Evolutionary conservation across 148 eudicot genomes (phyloP).

Genomic region (Chenopodium quinoa): DNA sequence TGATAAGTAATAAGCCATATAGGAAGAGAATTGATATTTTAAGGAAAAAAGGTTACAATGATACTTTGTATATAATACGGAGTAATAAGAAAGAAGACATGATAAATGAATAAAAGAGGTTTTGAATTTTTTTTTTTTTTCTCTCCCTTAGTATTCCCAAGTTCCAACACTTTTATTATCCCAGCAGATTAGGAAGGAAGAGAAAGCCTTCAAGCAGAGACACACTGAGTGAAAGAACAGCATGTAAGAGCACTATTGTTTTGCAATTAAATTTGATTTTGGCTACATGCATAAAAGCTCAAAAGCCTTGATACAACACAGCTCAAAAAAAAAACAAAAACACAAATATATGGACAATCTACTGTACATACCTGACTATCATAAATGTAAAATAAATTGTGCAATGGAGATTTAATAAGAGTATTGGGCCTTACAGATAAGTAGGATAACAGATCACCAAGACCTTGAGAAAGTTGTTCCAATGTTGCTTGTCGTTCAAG

Average conservation of each 20-base stretch:
- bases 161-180: neutral
- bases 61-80: too few species aligned
- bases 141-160: neutral
- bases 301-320: neutral
- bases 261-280: neutral
- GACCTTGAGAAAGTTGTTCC: slow-evolving; percentile 22
- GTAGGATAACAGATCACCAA: slow-evolving; percentile 30
- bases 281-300: neutral
- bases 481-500: slow-evolving; percentile 9
- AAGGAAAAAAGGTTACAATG: neutral
- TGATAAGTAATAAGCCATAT: neutral
- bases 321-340: neutral
- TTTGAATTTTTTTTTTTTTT: neutral
- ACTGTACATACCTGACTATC: neutral
- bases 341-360: neutral
- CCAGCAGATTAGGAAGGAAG: neutral
- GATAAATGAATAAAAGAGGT: neutral
- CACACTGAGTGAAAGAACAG: neutral
- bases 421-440: slow-evolving; percentile 28
- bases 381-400: neutral
- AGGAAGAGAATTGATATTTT: neutral
- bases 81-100: neutral
- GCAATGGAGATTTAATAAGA: neutral
- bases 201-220: neutral
- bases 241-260: neutral